Evolutionary conservation across 768 basidiomycete genomes (phyloP).

Genomic region (Leccinum imitatum): DNA sequence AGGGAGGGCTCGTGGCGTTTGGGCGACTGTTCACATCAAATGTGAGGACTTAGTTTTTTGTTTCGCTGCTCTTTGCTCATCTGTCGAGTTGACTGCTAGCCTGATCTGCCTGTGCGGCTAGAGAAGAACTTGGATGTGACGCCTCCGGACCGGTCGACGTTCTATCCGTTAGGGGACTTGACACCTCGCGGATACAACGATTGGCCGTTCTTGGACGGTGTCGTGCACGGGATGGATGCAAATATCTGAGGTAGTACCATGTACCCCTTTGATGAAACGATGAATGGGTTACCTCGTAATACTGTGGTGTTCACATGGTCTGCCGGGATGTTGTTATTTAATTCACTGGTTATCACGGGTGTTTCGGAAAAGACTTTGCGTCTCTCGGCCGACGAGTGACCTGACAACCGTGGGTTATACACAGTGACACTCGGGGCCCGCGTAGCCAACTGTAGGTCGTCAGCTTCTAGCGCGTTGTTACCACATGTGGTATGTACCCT

Average conservation of each 20-base stretch:
- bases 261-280: neutral
- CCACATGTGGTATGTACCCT: neutral
- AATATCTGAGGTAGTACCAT: neutral
- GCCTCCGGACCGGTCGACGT: neutral
- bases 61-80: neutral
- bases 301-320: neutral
- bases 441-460: neutral
- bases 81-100: neutral
- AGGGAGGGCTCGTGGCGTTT: neutral
- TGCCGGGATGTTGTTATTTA: neutral
- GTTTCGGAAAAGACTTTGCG: constrained; percentile 1
- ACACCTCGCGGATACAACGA: neutral
- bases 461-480: neutral
- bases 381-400: constrained; percentile 13
- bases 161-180: neutral
- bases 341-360: neutral
- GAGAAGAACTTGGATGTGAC: neutral
- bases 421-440: neutral
- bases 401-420: neutral
- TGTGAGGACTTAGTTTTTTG: neutral
- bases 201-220: neutral
- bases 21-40: neutral
- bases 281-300: neutral
- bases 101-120: neutral
- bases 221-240: neutral